Percentiles rank a stretch among this genome's conserved stretches.
Evolutionary conservation across 805 yeast genomes (phyloP).

Genomic region (Teunomyces kruisii): DNA sequence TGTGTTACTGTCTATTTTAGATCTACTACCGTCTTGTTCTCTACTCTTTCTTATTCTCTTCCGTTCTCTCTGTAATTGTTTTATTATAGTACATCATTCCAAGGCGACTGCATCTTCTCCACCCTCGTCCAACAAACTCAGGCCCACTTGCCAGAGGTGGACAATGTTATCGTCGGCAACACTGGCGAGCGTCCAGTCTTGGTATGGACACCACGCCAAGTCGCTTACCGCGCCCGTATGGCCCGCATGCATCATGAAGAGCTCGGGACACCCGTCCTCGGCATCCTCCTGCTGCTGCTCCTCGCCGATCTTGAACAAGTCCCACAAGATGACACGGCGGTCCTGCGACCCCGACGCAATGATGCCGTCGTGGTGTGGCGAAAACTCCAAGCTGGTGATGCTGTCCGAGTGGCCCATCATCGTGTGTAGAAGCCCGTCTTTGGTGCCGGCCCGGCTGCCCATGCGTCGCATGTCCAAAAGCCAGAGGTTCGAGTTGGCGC

Average conservation of each 20-base stretch:
- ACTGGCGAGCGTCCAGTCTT: conserved; percentile 76
- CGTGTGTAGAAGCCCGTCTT: conserved; percentile 52
- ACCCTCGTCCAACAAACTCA: conserved; percentile 24
- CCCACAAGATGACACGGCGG: conserved; percentile 80
- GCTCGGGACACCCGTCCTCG: conserved; percentile 87
- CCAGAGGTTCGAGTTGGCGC: conserved; percentile 63
- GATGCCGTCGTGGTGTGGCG: conserved; percentile 74
- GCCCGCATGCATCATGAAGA: conserved; percentile 91
- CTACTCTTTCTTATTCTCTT: no score
- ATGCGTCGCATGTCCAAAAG: conserved; percentile 62
- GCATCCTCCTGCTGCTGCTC: conserved; percentile 86
- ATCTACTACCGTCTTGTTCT: no score
- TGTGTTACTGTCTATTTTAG: no score
- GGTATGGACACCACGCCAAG: conserved; percentile 64
- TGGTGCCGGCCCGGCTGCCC: conserved; percentile 7
- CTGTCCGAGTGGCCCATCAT: conserved; percentile 80
- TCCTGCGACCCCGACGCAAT: conserved; percentile 77
- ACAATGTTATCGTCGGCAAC: conserved; percentile 62
- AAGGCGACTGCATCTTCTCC: conserved; percentile 12
- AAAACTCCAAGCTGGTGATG: conserved; percentile 73
- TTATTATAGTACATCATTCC: conserved; percentile 19
- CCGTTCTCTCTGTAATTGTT: no score
- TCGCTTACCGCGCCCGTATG: conserved; percentile 79
- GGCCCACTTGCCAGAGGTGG: conserved; percentile 54
- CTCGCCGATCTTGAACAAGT: conserved; percentile 72